phyloP scores from a whole-genome alignment of 129 eudicot species.

The Pseudognaphalium luteoalbum region DNA sequence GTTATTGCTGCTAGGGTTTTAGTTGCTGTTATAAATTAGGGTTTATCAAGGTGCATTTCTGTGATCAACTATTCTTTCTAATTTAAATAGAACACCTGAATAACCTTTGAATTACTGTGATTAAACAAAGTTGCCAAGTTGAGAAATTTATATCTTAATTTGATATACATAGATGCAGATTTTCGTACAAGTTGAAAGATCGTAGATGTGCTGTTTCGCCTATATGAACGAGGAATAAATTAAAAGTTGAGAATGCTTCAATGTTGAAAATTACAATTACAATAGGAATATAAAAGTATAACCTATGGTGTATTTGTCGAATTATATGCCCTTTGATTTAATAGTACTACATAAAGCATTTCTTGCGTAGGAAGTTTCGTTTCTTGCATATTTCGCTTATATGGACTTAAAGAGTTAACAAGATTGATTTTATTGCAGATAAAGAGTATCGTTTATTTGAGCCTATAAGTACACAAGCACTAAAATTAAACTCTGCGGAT shows the following conservation, averaged over 20 bases:
- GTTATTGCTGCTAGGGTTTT: constrained; percentile 9
- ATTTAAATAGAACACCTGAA: not conserved
- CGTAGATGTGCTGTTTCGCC: no score
- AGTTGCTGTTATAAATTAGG: not conserved
- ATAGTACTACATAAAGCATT: not conserved
- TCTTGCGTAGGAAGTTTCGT: not conserved
- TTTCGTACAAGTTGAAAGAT: not conserved
- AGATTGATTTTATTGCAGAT: constrained; percentile 25
- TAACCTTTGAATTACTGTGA: not conserved
- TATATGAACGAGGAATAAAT: no score
- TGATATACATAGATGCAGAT: not conserved
- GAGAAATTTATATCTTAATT: not conserved
- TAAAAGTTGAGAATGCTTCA: not conserved
- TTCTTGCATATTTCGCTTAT: not conserved
- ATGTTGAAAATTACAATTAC: no score
- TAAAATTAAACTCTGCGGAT: not conserved
- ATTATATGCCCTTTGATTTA: not conserved
- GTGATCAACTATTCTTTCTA: not conserved
- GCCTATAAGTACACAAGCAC: not conserved
- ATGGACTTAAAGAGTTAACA: not conserved
- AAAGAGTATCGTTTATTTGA: not conserved
- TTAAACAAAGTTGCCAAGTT: not conserved
- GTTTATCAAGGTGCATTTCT: not conserved
- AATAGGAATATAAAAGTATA: no score
- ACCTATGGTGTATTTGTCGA: no score